These are phyloP conservation scores for Volutella citrinella DNA, from an alignment of 2,329 filamentous ascomycete species.

Conservation along the genomic window DNA sequence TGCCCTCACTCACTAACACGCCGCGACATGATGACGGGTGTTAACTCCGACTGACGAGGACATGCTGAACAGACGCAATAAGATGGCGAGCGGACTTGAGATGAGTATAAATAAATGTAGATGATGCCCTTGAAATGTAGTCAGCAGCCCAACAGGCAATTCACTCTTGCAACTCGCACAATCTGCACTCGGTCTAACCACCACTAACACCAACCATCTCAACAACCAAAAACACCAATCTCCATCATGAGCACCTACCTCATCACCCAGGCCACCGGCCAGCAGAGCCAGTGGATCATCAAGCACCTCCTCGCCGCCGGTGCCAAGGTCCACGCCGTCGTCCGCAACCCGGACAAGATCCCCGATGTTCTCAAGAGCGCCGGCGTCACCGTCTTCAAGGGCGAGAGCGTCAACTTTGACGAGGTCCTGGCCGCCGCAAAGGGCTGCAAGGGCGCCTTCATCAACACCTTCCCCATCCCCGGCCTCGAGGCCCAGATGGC, in stretches of 20 bases:
- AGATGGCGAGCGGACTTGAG: no score
- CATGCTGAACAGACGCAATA: no score
- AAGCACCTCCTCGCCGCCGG: constrained; percentile 31
- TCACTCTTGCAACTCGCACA: no score
- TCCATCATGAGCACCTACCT: constrained; percentile 32
- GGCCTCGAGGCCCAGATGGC: constrained; percentile 29
- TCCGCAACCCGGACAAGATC: constrained; percentile 31
- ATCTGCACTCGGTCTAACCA: background rate
- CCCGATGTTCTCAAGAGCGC: constrained; percentile 21
- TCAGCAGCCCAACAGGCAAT: no score
- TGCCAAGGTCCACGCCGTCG: constrained; percentile 33
- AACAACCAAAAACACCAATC: background rate
- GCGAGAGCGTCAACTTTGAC: constrained; percentile 31
- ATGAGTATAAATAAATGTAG: background rate
- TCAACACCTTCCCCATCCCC: constrained; percentile 23
- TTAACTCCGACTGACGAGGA: no score
- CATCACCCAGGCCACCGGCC: constrained; percentile 33
- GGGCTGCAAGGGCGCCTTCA: constrained; percentile 31
- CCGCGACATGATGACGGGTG: no score
- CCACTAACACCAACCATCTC: background rate
- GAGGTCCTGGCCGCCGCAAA: constrained; percentile 28
- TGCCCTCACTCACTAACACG: no score
- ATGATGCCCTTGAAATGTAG: no score
- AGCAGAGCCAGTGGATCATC: constrained; percentile 29
- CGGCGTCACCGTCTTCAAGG: constrained; percentile 33